A percentile compares a stretch with the other conserved stretches of the same genome.
These are phyloP conservation scores for Ophiostoma montium DNA, from an alignment of 2,329 filamentous ascomycete species.

Conservation along the genomic window DNA sequence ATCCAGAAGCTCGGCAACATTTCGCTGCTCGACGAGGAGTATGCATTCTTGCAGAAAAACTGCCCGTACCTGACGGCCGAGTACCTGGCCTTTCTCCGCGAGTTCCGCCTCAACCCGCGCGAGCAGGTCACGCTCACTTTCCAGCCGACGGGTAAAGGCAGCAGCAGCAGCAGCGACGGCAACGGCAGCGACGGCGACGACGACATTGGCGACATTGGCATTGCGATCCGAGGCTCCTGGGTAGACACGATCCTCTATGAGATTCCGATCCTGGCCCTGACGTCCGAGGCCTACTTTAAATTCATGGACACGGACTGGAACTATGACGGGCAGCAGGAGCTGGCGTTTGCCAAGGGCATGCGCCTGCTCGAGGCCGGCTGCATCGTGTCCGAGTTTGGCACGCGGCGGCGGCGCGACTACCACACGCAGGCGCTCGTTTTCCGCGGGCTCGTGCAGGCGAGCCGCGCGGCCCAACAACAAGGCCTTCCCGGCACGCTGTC, in stretches of 20 bases:
- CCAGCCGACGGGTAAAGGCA: conserved; percentile 25
- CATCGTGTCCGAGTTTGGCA: conserved; percentile 87
- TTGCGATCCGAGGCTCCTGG: conserved; percentile 73
- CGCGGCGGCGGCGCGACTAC: conserved; percentile 77
- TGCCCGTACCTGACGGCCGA: conserved; percentile 67
- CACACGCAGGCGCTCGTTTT: conserved; percentile 90
- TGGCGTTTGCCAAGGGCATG: conserved; percentile 69
- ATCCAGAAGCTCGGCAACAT: conserved; percentile 76
- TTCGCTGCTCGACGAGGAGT: conserved; percentile 63
- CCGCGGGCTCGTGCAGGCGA: conserved; percentile 67
- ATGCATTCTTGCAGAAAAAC: conserved; percentile 59
- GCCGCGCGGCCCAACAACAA: conserved; percentile 50
- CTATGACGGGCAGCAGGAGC: conserved; percentile 73
- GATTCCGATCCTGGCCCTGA: conserved; percentile 81
- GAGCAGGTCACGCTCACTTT: conserved; percentile 69
- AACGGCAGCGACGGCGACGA: conserved; percentile 26
- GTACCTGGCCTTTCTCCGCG: conserved; percentile 70
- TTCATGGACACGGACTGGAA: conserved; percentile 92
- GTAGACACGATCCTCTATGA: conserved; percentile 95
- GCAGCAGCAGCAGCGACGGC: conserved; percentile 39
- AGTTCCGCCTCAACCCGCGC: conserved; percentile 66
- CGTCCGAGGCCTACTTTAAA: conserved; percentile 94
- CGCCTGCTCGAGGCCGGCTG: conserved; percentile 70
- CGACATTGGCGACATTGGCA: conserved; percentile 56
- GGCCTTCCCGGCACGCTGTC: conserved; percentile 60